Conservation (phyloP, 768 basidiomycete genomes). For the Dioszegia aurantiaca region DNA sequence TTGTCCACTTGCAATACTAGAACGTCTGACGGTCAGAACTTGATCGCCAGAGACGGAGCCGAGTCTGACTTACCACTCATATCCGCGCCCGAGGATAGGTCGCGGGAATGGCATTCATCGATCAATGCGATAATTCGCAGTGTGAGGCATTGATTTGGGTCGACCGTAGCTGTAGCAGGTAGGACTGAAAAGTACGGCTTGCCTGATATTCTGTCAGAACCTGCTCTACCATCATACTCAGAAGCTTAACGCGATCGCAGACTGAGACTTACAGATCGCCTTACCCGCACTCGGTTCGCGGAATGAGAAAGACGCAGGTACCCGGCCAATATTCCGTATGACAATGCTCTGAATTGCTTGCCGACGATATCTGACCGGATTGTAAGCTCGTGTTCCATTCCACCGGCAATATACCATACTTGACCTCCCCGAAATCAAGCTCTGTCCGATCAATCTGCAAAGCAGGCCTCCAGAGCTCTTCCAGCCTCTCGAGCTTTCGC, state of each 20-base stretch:
- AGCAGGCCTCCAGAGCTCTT: conserved; percentile 36
- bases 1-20: conserved; percentile 33
- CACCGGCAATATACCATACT: conserved; percentile 17
- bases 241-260: too few species aligned
- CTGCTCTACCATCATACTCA: too few species aligned
- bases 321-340: conserved; percentile 32
- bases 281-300: conserved; percentile 29
- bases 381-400: background rate
- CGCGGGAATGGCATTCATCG: conserved; percentile 22
- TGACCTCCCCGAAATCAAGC: conserved; percentile 36
- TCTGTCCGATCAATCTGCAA: conserved; percentile 27
- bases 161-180: conserved; percentile 26
- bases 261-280: conserved; percentile 37
- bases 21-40: conserved; percentile 28
- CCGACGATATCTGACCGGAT: conserved; percentile 20
- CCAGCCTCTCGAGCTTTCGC: conserved; percentile 35
- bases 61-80: conserved; percentile 29
- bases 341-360: conserved; percentile 18
- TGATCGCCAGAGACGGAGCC: background rate
- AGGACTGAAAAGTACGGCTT: conserved; percentile 35
- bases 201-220: conserved; percentile 29
- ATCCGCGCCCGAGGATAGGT: conserved; percentile 31
- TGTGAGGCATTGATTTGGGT: conserved; percentile 22
- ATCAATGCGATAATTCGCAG: conserved; percentile 29
- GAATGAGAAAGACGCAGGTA: conserved; percentile 36